Percentiles rank a stretch among this genome's conserved stretches.
Evolutionary conservation across 139 green algal genomes (phyloP).

Genomic region (Micromonas commoda): DNA sequence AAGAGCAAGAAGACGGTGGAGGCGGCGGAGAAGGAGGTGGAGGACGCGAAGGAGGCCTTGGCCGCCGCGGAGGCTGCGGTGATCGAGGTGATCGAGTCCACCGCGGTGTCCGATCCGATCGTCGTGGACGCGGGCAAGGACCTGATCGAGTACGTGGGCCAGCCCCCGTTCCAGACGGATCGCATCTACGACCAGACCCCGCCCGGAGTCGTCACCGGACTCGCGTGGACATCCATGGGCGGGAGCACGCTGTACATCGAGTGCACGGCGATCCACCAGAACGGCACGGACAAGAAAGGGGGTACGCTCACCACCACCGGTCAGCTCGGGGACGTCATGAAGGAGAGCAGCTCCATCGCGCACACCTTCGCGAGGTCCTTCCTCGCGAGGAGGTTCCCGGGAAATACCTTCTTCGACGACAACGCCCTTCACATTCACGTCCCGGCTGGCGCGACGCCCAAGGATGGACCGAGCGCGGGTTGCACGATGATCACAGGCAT

Average conservation of each 20-base stretch:
- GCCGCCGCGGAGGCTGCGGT: conserved; percentile 23
- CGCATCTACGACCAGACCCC: conserved; percentile 70
- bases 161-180: conserved; percentile 81
- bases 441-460: conserved; percentile 82
- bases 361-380: conserved; percentile 79
- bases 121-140: conserved; percentile 46
- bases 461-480: conserved; percentile 84
- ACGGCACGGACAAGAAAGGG: not conserved
- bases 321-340: conserved; percentile 95
- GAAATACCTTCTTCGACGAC: conserved; percentile 50
- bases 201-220: conserved; percentile 87
- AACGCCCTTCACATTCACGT: conserved; percentile 87
- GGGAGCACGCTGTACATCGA: conserved; percentile 75
- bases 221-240: conserved; percentile 95
- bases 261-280: conserved; percentile 7
- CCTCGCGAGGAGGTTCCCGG: conserved; percentile 27
- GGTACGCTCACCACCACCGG: conserved; percentile 50
- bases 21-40: conserved; percentile 11
- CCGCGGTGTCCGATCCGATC: conserved; percentile 44
- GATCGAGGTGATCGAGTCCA: conserved; percentile 35
- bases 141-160: conserved; percentile 82
- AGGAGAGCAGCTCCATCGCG: conserved; percentile 82
- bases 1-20: conserved; percentile 3
- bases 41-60: not conserved
- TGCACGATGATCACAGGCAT: conserved; percentile 89